These are phyloP conservation scores for Coniferiporia sulphurascens DNA, from an alignment of 1,284 basidiomycete genomes.

Conservation along the genomic window DNA sequence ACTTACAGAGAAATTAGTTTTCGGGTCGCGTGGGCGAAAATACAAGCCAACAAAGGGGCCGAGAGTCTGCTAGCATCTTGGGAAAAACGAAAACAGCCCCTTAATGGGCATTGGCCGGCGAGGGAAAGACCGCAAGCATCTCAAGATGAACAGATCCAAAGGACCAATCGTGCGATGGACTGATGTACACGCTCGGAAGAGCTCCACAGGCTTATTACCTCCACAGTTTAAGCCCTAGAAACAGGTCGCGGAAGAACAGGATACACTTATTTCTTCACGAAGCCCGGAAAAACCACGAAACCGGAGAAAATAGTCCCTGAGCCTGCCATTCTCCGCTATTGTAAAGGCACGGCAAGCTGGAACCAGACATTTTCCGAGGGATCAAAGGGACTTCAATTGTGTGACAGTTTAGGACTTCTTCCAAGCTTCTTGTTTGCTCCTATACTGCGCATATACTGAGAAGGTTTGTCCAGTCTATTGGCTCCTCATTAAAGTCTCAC, in stretches of 20 bases:
- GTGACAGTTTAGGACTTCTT: neutral
- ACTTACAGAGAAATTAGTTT: neutral
- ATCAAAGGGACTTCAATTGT: neutral
- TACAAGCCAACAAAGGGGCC: neutral
- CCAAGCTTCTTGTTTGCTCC: neutral
- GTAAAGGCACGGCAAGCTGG: neutral
- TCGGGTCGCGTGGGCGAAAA: neutral
- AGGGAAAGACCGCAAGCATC: neutral
- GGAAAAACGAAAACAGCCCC: neutral
- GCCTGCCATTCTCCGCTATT: neutral
- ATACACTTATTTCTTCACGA: neutral
- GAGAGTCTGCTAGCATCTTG: neutral
- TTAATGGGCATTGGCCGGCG: neutral
- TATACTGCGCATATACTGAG: neutral
- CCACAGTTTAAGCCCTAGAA: neutral
- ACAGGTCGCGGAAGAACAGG: neutral
- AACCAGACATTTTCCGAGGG: neutral
- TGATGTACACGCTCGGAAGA: neutral
- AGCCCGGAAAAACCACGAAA: neutral
- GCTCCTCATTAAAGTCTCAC: constrained; percentile 4
- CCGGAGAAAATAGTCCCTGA: neutral
- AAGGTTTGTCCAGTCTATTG: neutral
- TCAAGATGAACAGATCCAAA: neutral
- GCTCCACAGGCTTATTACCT: neutral
- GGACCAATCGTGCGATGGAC: neutral